These are phyloP conservation scores for Bothriochloa decipiens DNA, from an alignment of 176 grass and related monocot species.

Conservation along the genomic window DNA sequence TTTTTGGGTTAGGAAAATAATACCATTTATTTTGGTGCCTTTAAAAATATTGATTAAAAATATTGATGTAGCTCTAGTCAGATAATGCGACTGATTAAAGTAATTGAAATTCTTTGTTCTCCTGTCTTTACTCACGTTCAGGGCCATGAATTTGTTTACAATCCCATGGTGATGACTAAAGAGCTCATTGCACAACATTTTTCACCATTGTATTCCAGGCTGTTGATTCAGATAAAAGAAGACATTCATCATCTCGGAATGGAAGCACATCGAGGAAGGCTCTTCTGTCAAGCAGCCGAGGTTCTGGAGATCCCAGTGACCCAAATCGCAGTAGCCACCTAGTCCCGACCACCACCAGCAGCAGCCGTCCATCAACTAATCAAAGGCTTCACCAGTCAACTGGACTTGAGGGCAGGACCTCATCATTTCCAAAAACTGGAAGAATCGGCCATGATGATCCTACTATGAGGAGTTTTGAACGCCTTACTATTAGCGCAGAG, in stretches of 20 bases:
- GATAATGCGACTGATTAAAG: conserved; percentile 1
- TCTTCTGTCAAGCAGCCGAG: conserved; percentile 65
- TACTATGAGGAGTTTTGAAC: conserved; percentile 63
- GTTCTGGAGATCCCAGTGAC: conserved; percentile 64
- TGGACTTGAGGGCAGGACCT: conserved; percentile 56
- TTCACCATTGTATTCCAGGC: conserved; percentile 42
- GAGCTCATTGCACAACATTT: conserved; percentile 5
- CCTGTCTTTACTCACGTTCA: not conserved
- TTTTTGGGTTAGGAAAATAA: not conserved
- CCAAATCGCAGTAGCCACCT: conserved; percentile 54
- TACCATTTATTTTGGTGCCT: not conserved
- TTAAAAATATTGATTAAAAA: too few species aligned
- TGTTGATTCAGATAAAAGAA: conserved; percentile 61
- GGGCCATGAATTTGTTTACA: not conserved
- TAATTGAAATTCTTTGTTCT: not conserved
- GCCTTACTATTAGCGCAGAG: conserved; percentile 76
- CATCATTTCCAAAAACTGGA: conserved; percentile 52
- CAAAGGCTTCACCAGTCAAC: conserved; percentile 89
- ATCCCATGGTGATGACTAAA: conserved; percentile 5
- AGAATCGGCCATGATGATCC: conserved; percentile 58
- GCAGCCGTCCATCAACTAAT: conserved; percentile 53
- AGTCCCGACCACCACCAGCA: conserved; percentile 60
- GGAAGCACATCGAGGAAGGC: conserved; percentile 76
- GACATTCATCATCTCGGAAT: conserved; percentile 59
- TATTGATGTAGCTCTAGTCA: not conserved